These are phyloP conservation scores for Kodamaea nitidulidarum DNA, from an alignment of 805 yeast species.

Conservation along the genomic window DNA sequence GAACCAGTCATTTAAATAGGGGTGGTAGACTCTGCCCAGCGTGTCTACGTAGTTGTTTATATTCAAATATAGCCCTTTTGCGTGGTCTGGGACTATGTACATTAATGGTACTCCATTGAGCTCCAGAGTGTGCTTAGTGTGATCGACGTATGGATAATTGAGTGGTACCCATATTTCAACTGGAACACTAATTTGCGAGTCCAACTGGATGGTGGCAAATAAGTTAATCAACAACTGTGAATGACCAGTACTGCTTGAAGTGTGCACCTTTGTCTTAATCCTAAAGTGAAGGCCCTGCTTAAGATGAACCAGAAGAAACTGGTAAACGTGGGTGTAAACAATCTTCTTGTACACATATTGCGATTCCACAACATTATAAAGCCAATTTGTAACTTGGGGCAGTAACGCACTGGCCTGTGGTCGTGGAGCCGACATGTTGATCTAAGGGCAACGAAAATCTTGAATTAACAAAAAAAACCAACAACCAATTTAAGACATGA, in stretches of 20 bases:
- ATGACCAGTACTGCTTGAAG: conserved; percentile 52
- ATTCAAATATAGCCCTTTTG: conserved; percentile 36
- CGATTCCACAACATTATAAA: conserved; percentile 38
- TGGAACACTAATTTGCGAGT: conserved; percentile 36
- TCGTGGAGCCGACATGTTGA: background rate
- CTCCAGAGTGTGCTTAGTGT: conserved; percentile 8
- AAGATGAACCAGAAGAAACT: conserved; percentile 47
- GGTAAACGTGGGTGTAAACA: conserved; percentile 59
- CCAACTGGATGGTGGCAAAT: conserved; percentile 50
- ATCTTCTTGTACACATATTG: conserved; percentile 58
- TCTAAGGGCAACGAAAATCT: background rate
- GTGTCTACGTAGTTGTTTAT: conserved; percentile 67
- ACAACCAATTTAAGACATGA: conserved; percentile 26
- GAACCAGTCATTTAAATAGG: conserved; percentile 60
- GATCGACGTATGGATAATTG: conserved; percentile 48
- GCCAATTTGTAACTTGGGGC: conserved; percentile 36
- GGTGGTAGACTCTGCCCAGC: conserved; percentile 70
- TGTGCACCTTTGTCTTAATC: conserved; percentile 60
- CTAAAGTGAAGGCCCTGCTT: conserved; percentile 39
- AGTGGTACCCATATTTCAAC: conserved; percentile 75
- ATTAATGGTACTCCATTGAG: conserved; percentile 54
- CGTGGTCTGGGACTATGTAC: conserved; percentile 53
- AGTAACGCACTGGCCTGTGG: conserved; percentile 6
- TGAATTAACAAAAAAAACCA: background rate
- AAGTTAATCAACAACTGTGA: conserved; percentile 59